phyloP scores from a whole-genome alignment of 2,329 filamentous ascomycete species.

The Nemania sp. region DNA sequence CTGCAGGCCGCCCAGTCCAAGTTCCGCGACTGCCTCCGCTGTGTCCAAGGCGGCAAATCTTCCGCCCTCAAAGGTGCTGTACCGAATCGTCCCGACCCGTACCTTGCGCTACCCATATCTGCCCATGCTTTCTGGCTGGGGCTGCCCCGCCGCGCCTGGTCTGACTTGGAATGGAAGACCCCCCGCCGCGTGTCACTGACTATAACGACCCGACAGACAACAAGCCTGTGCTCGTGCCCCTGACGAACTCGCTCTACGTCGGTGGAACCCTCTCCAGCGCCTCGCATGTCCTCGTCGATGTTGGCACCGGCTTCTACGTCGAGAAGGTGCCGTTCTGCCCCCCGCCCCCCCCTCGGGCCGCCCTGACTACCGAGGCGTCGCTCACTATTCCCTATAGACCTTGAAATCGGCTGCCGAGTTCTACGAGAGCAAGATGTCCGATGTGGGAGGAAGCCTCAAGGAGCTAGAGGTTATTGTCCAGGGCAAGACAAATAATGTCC shows the following conservation, averaged over 20 bases:
- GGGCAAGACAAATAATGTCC: slow-evolving; percentile 80
- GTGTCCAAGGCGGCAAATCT: slow-evolving; percentile 66
- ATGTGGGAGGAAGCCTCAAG: slow-evolving; percentile 57
- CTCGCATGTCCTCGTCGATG: slow-evolving; percentile 63
- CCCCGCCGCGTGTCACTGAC: slow-evolving; percentile 13
- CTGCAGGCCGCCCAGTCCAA: slow-evolving; percentile 88
- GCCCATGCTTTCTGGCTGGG: neutral
- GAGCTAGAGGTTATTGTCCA: slow-evolving; percentile 63
- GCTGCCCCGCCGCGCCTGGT: neutral
- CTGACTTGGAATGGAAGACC: neutral
- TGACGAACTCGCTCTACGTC: slow-evolving; percentile 95
- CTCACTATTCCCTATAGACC: slow-evolving; percentile 46
- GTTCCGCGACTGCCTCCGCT: slow-evolving; percentile 86
- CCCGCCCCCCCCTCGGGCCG: neutral
- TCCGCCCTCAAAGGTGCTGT: slow-evolving; percentile 36
- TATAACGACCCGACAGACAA: slow-evolving; percentile 35
- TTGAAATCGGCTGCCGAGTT: slow-evolving; percentile 59
- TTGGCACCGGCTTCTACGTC: slow-evolving; percentile 49
- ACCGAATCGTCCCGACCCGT: neutral
- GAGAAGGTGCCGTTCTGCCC: slow-evolving; percentile 70
- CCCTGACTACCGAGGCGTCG: neutral
- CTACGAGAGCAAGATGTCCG: slow-evolving; percentile 61
- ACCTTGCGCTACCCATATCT: too few relatives aligned
- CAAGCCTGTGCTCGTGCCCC: slow-evolving; percentile 79
- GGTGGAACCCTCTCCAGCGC: slow-evolving; percentile 76